Conservation (phyloP, 768 basidiomycete genomes). For the Naganishia onofrii region DNA sequence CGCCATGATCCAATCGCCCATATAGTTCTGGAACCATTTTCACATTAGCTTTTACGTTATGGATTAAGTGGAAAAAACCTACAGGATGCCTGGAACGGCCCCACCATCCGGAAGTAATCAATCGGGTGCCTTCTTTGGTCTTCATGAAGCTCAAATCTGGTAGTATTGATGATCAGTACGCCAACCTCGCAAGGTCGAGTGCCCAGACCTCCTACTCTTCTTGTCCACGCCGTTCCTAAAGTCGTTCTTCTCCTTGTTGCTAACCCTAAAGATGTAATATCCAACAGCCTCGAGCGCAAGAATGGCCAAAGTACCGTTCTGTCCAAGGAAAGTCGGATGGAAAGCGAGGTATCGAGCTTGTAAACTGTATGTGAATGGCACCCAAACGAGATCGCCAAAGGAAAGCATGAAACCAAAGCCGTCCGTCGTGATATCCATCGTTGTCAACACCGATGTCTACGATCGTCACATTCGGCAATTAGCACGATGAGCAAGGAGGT, state of each 20-base stretch:
- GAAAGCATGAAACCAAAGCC: conserved; percentile 99
- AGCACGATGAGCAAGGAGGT: not conserved
- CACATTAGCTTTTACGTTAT: not conserved
- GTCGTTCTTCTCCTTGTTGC: conserved; percentile 92
- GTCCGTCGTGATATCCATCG: conserved; percentile 96
- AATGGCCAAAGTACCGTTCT: conserved; percentile 60
- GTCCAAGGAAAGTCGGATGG: conserved; percentile 73
- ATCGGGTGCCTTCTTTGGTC: conserved; percentile 80
- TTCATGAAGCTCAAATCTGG: conserved; percentile 73
- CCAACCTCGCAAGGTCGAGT: no score
- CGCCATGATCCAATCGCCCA: conserved; percentile 54
- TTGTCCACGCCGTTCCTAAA: conserved; percentile 92
- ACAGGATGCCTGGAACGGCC: conserved; percentile 81
- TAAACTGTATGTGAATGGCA: conserved; percentile 88
- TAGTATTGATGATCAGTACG: not conserved
- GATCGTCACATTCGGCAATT: not conserved
- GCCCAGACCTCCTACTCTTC: conserved; percentile 63
- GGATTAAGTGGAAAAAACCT: conserved; percentile 27
- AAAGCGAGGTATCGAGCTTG: conserved; percentile 96
- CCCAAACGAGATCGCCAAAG: conserved; percentile 86
- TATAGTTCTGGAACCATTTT: conserved; percentile 43
- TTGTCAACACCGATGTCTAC: conserved; percentile 82
- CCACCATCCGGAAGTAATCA: conserved; percentile 98
- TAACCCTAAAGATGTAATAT: conserved; percentile 82
- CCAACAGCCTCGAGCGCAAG: conserved; percentile 67